Base-by-base conservation (phyloP, 305 asterid genomes). In the Rubia balearica region DNA sequence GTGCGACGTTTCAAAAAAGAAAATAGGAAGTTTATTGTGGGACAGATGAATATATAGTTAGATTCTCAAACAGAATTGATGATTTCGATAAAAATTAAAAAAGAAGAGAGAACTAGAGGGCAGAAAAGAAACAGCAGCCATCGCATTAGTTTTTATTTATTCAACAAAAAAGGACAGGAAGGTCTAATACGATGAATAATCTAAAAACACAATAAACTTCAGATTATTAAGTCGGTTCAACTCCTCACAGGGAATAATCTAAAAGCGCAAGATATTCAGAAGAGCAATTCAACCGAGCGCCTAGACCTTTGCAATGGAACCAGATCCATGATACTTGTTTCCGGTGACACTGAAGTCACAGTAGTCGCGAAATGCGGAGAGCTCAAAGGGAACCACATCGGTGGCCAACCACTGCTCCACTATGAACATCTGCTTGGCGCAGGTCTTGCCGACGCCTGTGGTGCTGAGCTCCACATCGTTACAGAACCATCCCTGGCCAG, bases 341-440 rank as follows among this genome's bases (percentile, higher is more conserved):
- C 19, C 41, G 19, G 17, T 61, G 3, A 61, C 65, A 13, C 36
- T 61, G 17, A 22, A 11, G n/a, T 11, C 42, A 3, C 76, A 78
- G 3, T n/a, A 21, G 61, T 78, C 21, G 24, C 55, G 46, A 17
- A 42, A 2, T 19, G 80, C 77, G 17, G 70, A 77, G 40, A 75
- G 81, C 63, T 73, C 3, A 14, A 62, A 75, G 0, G 84, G 84
- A 3, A 45, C 14, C 43, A 42, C 38, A 11, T 80, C 79, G 0
- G 40, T 64, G 17, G 77, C 80, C 75, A 83, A 21, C 84, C 84
- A 83, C 57, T 73, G 82, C 30, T 85, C 78, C 70, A 85, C 87
- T 21, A 74, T 46, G 64, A 85, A 83, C 16, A 71, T 19, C 67
- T 75, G 72, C 67, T 78, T 73, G 8, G n/a, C 64, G 19, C 87